A percentile compares a stretch with the other conserved stretches of the same genome.
Conservation (phyloP, 2,329 filamentous ascomycete genomes). For the Arthrinium phaeospermum region DNA sequence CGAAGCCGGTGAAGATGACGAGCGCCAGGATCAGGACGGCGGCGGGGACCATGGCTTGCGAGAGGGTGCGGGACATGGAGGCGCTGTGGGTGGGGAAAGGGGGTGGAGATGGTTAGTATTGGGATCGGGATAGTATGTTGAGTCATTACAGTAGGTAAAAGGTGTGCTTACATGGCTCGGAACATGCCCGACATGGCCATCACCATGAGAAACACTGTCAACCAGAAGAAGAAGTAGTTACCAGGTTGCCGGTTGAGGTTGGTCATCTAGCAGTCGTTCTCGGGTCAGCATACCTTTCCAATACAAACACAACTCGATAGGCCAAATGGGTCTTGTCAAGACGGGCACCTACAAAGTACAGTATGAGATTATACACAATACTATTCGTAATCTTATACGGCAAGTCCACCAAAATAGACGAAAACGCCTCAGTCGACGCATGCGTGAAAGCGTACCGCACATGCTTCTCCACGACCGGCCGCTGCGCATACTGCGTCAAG, state of each 20-base stretch:
- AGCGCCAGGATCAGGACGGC: constrained; percentile 64
- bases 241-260: constrained; percentile 57
- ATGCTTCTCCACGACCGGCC: constrained; percentile 54
- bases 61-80: constrained; percentile 69
- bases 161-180: constrained; percentile 59
- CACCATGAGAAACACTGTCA: constrained; percentile 71
- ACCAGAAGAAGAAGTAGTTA: constrained; percentile 77
- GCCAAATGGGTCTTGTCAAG: background rate
- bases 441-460: constrained; percentile 44
- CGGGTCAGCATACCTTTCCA: background rate
- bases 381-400: constrained; percentile 60
- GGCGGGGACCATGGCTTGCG: constrained; percentile 60
- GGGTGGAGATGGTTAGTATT: background rate
- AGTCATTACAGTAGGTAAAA: background rate
- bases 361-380: constrained; percentile 57
- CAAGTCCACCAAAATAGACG: constrained; percentile 27
- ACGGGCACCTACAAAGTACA: constrained; percentile 54
- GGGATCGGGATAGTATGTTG: background rate
- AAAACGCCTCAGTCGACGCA: constrained; percentile 28
- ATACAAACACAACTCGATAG: background rate
- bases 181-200: constrained; percentile 80
- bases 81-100: constrained; percentile 43
- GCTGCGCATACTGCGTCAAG: constrained; percentile 48
- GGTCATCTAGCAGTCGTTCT: background rate
- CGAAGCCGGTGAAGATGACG: constrained; percentile 66